Base-by-base conservation (phyloP, 1,284 basidiomycete genomes). In the Cerrena zonata region DNA sequence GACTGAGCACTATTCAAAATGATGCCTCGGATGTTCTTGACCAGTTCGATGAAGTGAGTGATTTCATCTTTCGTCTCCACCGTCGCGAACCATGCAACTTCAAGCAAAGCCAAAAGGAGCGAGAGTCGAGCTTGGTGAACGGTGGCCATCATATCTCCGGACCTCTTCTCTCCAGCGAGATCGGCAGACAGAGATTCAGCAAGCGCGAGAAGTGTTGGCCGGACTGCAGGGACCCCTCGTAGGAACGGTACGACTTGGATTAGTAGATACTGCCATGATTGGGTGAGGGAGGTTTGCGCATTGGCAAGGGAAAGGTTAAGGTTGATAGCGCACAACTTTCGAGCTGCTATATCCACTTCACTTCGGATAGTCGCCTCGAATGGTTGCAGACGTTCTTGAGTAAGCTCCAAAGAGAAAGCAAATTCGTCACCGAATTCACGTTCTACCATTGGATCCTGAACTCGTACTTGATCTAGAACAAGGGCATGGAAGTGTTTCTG, bases 251-350 rank as follows among this genome's bases (percentile, higher is more conserved):
- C 69, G 2, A 80, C 72, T 53, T 83, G 78, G 39, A 82, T 80
- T 27, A 94, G 69, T 39, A 95, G 67, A 46, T 77, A 76, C 44
- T 84, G 82, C 89, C 91, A 95, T 2, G 91, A 80, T 51, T 90
- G 82, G 0, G 86, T 80, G 43, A 92, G 73, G 1, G 80, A 72
- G 2, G 80, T 80, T 65, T 94, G 88, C 1, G 88, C 78, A 58
- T 94, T 87, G 26, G 91, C 76, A 41, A 94, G 70, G 0, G 91
- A 94, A 57, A 93, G 79, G 63, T 94, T 91, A 56, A 91, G 74
- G 64, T 93, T 94, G 67, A 91, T 80, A 0, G 82, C 81, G 50
- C 76, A 68, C 7, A 88, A 63, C 43, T 74, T 73, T 46, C 72
- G 75, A 56, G 84, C 73, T 10, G 80, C 66, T 12, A 65, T 67